phyloP scores from a whole-genome alignment of 2,329 filamentous ascomycete genomes.

The Trichothecium roseum region DNA sequence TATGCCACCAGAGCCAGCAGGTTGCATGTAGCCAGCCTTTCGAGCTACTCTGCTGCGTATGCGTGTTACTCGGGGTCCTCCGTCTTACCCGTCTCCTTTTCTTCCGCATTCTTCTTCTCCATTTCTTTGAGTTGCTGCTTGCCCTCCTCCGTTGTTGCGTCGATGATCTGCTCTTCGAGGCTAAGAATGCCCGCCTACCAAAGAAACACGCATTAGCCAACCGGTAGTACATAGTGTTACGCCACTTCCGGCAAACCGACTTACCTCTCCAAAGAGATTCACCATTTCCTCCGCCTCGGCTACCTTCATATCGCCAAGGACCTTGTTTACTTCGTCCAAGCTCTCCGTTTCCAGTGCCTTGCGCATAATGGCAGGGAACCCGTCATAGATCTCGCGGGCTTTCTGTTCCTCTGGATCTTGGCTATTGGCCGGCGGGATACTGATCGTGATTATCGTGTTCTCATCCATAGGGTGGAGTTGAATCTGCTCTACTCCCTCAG shows the following conservation, averaged over 20 bases:
- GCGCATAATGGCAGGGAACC: slow-evolving; percentile 72
- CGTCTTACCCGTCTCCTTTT: slow-evolving; percentile 11
- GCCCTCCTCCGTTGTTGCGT: slow-evolving; percentile 84
- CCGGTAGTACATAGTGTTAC: background rate
- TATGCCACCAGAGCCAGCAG: no score
- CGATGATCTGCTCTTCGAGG: slow-evolving; percentile 86
- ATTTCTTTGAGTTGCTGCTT: slow-evolving; percentile 68
- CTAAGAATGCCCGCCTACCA: slow-evolving; percentile 71
- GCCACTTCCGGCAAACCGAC: slow-evolving; percentile 10
- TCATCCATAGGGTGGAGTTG: slow-evolving; percentile 95
- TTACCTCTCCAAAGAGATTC: slow-evolving; percentile 62
- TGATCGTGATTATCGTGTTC: slow-evolving; percentile 82
- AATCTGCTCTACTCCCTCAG: slow-evolving; percentile 75
- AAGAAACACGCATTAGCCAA: slow-evolving; percentile 10
- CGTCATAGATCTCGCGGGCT: slow-evolving; percentile 68
- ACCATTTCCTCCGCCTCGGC: slow-evolving; percentile 81
- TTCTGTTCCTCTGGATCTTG: slow-evolving; percentile 53
- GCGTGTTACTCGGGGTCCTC: slow-evolving; percentile 34
- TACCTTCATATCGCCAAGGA: slow-evolving; percentile 79
- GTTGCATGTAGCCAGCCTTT: no score
- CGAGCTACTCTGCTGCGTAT: no score
- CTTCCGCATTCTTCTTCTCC: slow-evolving; percentile 36
- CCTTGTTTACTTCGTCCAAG: slow-evolving; percentile 48
- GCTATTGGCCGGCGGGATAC: slow-evolving; percentile 59
- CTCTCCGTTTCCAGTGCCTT: slow-evolving; percentile 79